A percentile compares a stretch with the other conserved stretches of the same genome.
These are phyloP conservation scores for Hymenoscyphus fraxineus DNA, from an alignment of 2,329 filamentous ascomycete species.

Conservation along the genomic window DNA sequence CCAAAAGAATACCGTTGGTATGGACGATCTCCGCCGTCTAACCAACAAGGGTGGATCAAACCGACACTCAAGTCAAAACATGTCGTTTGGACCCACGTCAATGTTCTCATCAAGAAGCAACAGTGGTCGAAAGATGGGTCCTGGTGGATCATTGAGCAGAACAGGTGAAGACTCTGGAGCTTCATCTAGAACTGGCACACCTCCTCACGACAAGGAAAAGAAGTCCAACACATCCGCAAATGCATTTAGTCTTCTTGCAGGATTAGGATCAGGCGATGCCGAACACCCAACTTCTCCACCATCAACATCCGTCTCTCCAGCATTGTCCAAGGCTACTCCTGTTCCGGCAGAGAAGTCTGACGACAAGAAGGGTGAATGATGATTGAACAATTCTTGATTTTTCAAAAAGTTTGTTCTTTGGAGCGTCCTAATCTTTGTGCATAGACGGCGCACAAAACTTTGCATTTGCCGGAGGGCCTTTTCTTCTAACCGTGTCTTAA, in stretches of 20 bases:
- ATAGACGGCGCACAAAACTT: constrained; percentile 42
- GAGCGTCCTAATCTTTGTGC: constrained; percentile 42
- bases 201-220: constrained; percentile 65
- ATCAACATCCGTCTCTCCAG: constrained; percentile 63
- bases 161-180: constrained; percentile 79
- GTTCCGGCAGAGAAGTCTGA: constrained; percentile 41
- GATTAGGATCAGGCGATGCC: constrained; percentile 47
- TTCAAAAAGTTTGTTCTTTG: constrained; percentile 37
- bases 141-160: constrained; percentile 67
- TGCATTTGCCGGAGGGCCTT: constrained; percentile 42
- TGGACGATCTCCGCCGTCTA: constrained; percentile 86
- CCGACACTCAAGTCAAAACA: constrained; percentile 57
- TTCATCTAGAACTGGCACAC: constrained; percentile 86
- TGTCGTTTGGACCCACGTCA: constrained; percentile 73
- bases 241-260: constrained; percentile 67
- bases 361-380: constrained; percentile 50
- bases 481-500: constrained; percentile 40
- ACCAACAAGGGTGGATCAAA: constrained; percentile 56
- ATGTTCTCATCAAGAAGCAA: constrained; percentile 88
- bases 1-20: constrained; percentile 76
- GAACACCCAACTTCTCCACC: constrained; percentile 67
- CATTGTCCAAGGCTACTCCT: constrained; percentile 58
- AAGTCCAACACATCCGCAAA: constrained; percentile 71
- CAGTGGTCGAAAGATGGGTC: constrained; percentile 78
- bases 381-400: constrained; percentile 30